Percentiles rank a stretch among this genome's conserved stretches.
Evolutionary conservation across 2,329 filamentous ascomycete species (phyloP).

Genomic region (Fusarium sp.): DNA sequence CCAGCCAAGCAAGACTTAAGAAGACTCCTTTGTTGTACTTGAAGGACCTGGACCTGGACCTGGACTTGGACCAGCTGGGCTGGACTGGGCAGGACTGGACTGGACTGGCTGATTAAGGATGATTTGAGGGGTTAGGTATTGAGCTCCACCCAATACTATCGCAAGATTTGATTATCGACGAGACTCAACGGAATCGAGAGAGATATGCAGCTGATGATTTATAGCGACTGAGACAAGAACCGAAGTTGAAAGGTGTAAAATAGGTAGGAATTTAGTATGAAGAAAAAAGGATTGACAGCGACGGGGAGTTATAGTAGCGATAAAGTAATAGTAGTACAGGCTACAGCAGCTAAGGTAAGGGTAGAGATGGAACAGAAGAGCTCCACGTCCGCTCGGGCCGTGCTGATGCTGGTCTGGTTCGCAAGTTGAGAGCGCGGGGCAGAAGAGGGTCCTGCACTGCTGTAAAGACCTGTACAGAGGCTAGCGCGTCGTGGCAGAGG

Average conservation of each 20-base stretch:
- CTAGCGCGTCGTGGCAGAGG: constrained; percentile 39
- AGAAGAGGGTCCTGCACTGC: constrained; percentile 27
- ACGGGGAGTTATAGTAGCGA: constrained; percentile 12
- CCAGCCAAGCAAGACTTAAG: constrained; percentile 33
- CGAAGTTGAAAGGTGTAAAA: not conserved
- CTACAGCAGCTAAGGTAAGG: not conserved
- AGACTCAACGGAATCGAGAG: not conserved
- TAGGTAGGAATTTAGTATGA: not conserved
- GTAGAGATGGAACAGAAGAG: constrained; percentile 36
- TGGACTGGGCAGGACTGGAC: not conserved
- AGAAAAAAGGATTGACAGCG: constrained; percentile 16
- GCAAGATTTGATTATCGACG: constrained; percentile 20
- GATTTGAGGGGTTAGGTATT: constrained; percentile 33
- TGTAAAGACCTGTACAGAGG: constrained; percentile 10
- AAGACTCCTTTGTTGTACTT: constrained; percentile 39
- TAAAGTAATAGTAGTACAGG: constrained; percentile 7
- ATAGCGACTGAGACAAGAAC: not conserved
- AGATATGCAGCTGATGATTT: constrained; percentile 18
- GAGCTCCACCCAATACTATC: constrained; percentile 36
- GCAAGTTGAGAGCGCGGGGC: constrained; percentile 33
- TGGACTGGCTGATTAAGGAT: constrained; percentile 33
- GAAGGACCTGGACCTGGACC: not conserved
- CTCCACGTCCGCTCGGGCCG: constrained; percentile 39
- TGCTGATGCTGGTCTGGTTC: constrained; percentile 30
- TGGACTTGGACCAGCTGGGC: not conserved